Base-by-base conservation (phyloP, 2,329 filamentous ascomycete species). In the Aureobasidium sp. region DNA sequence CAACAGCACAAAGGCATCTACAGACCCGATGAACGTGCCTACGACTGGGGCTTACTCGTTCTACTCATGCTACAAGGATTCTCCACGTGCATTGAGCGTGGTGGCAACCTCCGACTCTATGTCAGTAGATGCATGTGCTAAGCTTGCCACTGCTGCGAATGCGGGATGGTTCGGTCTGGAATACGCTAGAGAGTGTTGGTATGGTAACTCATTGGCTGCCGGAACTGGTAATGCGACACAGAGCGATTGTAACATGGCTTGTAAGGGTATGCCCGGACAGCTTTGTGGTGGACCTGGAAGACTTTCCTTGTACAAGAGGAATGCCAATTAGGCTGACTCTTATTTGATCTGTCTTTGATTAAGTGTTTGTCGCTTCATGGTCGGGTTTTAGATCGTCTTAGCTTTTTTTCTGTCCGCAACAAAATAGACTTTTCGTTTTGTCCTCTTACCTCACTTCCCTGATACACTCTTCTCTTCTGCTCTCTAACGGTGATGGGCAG, bases 51-150 rank as follows among this genome's bases (percentile, higher is more conserved):
- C 10, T 13, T 62, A 62, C 31, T 15, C 47, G 1, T 62, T 31
- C 48, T 62, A 62, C 27, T 23, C 23, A 11, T 62, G 59, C 3
- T 29, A 31, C 47, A 62, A 62, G 47, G 59, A 62, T 15, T 53
- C 11, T n/a, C 33, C 59, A 11, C 31, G 59, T 2, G 59, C 25
- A 1, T 20, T 62, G 33, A 62, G 36, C 15, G 47, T 20, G 2
- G 25, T 29, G 1, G 13, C 70, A 8, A 62, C 71, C 53, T 71
- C 68, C 15, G 53, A 67, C 23, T 70, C 64, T 45, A 78, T 82
- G 78, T 79, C 81, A 9, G 70, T 82, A 13, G 77, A 80, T 33
- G 71, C 69, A 60, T 82, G 80, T 67, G 23, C 27, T 23, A 62
- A 53, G 74, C 75, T 3, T 64, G 67, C 58, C 79, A 68, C 68